Evolutionary conservation across 2,329 filamentous ascomycete genomes (phyloP), one percentile per base, ranked within the genome.

Genomic region (Neofusicoccum sp.): DNA sequence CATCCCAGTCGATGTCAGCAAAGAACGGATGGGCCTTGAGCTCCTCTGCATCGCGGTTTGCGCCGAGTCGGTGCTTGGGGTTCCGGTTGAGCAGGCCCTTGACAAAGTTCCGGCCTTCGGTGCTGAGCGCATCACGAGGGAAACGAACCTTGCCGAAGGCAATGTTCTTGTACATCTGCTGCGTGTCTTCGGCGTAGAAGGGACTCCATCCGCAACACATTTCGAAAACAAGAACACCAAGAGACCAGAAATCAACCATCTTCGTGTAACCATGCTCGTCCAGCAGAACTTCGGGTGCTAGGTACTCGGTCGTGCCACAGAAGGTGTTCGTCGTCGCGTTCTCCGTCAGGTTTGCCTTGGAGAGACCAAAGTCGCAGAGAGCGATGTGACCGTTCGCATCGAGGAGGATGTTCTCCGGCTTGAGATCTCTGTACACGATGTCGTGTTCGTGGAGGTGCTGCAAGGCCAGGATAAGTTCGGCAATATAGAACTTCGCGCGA

Each of bases 111-210:
- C 95, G 86, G 62, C 95, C 95, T 75, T 99, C 95, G 41, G 92
- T 89, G 63, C 92, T 97, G 33, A 99, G 80, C 1, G 95, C 96
- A 75, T 99, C 95, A 66, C 93, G 86, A 6, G 95, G 95, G 75
- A 99, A 99, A 63, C 95, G 85, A 61, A 99, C 95, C 74, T 99
- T 99, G 73, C 95, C 95, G 71, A 99, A 99, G 0, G 95, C 95
- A 73, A 99, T 99, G 79, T 99, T 99, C 82, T 99, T 99, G 82
- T 99, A 99, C 95, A 99, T 99, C 75, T 99, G 95, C 76, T 99
- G 95, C 0, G 95, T 99, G 72, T 99, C 95, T 71, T 99, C 95
- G 61, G 95, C 95, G 69, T 98, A 99, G 78, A 99, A 99, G 0
- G 95, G 95, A 70, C 92, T 97, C 95, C 95, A 99, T 34, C 95